Percentiles rank a stretch among this genome's conserved stretches.
Evolutionary conservation across 768 basidiomycete species (phyloP).

Genomic region (Pulveroboletus sp.): DNA sequence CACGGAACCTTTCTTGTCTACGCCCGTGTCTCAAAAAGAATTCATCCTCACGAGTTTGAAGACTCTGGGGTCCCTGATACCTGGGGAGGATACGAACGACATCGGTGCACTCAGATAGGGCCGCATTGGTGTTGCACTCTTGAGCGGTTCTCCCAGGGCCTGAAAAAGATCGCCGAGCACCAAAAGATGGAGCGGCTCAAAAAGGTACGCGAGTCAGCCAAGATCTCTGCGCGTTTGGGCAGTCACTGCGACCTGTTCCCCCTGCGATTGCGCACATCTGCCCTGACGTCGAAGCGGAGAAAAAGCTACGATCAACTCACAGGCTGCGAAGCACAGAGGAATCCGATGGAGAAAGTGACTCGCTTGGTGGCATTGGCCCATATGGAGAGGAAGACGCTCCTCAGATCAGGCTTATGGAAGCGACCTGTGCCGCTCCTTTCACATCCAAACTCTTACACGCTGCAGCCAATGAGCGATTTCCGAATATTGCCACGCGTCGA

Average conservation of each 20-base stretch:
- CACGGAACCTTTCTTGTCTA: constrained; percentile 99
- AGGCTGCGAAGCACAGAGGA: constrained; percentile 66
- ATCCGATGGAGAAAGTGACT: constrained; percentile 87
- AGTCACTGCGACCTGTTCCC: constrained; percentile 92
- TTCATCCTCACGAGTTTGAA: constrained; percentile 89
- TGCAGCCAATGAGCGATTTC: constrained; percentile 70
- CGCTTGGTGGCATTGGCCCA: constrained; percentile 58
- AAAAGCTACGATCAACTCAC: constrained; percentile 60
- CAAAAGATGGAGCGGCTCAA: constrained; percentile 90
- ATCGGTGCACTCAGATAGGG: constrained; percentile 98
- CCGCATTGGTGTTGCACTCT: constrained; percentile 89
- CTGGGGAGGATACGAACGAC: constrained; percentile 98
- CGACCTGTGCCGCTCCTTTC: constrained; percentile 97
- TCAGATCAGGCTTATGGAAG: constrained; percentile 99
- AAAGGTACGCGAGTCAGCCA: constrained; percentile 94
- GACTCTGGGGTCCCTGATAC: constrained; percentile 92
- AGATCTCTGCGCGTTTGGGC: constrained; percentile 82
- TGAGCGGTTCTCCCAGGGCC: constrained; percentile 87
- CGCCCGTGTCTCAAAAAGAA: constrained; percentile 97
- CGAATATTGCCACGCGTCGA: not conserved
- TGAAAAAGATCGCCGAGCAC: constrained; percentile 91
- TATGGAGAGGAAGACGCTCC: constrained; percentile 93
- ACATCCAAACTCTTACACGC: constrained; percentile 98
- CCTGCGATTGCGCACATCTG: constrained; percentile 80
- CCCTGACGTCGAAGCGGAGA: constrained; percentile 88